Conservation (phyloP, 164 flowering plant genomes). For the Stephania cephalantha region DNA sequence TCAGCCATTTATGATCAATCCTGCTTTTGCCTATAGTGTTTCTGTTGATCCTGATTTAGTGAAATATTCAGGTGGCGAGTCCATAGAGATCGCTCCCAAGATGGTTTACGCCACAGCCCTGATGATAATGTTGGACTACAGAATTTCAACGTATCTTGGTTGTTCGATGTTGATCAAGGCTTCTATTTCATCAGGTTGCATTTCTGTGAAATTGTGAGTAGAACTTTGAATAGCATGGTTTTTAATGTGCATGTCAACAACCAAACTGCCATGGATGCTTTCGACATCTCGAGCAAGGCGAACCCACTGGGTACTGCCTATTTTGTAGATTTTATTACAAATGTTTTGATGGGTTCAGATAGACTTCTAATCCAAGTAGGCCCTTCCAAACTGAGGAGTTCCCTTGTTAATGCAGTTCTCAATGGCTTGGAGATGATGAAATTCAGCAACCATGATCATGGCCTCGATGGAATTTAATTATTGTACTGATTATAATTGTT, state of each 20-base stretch:
- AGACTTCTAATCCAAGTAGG: slow-evolving; percentile 39
- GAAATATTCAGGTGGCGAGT: slow-evolving; percentile 33
- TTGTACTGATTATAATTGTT: background rate
- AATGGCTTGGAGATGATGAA: slow-evolving; percentile 58
- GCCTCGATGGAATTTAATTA: slow-evolving; percentile 27
- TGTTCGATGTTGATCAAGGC: slow-evolving; percentile 31
- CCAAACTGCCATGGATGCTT: slow-evolving; percentile 31
- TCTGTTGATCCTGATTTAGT: slow-evolving; percentile 22
- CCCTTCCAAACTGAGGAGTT: slow-evolving; percentile 23
- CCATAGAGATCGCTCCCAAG: slow-evolving; percentile 40
- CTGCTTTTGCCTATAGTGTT: slow-evolving; percentile 30
- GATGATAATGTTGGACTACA: slow-evolving; percentile 39
- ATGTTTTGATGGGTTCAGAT: slow-evolving; percentile 21
- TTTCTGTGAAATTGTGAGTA: slow-evolving; percentile 52
- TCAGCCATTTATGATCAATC: slow-evolving; percentile 23
- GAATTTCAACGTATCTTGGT: slow-evolving; percentile 48
- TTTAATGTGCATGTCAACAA: slow-evolving; percentile 44
- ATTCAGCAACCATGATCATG: slow-evolving; percentile 26
- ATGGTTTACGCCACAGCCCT: slow-evolving; percentile 51
- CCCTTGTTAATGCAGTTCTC: slow-evolving; percentile 39
- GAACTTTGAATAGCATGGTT: slow-evolving; percentile 21
- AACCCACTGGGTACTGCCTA: slow-evolving; percentile 33
- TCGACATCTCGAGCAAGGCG: slow-evolving; percentile 40
- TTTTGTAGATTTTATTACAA: slow-evolving; percentile 32
- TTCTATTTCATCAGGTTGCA: slow-evolving; percentile 49